A percentile compares a stretch with the other conserved stretches of the same genome.
phyloP scores from a whole-genome alignment of 441 rosid species.

The Cnidoscolus chayamansa region DNA sequence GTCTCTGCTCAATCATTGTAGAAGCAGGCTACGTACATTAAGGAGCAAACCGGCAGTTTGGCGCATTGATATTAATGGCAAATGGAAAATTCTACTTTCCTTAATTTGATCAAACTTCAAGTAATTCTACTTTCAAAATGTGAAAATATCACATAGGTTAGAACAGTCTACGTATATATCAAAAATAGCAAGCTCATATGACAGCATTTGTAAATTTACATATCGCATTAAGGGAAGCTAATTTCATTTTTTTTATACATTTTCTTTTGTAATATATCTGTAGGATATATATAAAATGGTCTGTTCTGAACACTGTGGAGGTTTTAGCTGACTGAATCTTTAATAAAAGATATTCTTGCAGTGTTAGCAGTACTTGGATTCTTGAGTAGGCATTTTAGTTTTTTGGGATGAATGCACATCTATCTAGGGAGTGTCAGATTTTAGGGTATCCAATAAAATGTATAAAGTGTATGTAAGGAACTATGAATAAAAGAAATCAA shows the following conservation, averaged over 20 bases:
- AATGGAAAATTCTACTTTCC: constrained; percentile 6
- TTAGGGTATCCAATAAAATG: not conserved
- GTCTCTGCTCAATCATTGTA: constrained; percentile 13
- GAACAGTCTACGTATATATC: too few relatives aligned
- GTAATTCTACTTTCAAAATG: not conserved
- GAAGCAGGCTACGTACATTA: not conserved
- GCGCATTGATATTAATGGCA: constrained; percentile 3
- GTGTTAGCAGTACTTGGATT: not conserved
- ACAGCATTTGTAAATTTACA: too few relatives aligned
- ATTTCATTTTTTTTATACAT: too few relatives aligned
- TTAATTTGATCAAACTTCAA: constrained; percentile 3
- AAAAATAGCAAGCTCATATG: too few relatives aligned
- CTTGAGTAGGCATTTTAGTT: not conserved
- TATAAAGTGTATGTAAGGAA: not conserved
- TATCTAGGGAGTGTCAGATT: not conserved
- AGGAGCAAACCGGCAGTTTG: too few relatives aligned
- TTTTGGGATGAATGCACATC: not conserved
- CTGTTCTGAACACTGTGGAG: too few relatives aligned
- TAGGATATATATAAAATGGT: too few relatives aligned
- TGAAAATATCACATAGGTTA: too few relatives aligned
- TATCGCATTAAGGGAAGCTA: too few relatives aligned
- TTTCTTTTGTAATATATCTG: too few relatives aligned
- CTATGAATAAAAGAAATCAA: constrained; percentile 6
- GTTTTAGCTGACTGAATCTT: constrained; percentile 3
- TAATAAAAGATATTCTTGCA: constrained; percentile 13